A percentile compares a stretch with the other conserved stretches of the same genome.
These are phyloP conservation scores for Mycocentrospora acerina DNA, from an alignment of 2,329 filamentous ascomycete species.

Conservation along the genomic window DNA sequence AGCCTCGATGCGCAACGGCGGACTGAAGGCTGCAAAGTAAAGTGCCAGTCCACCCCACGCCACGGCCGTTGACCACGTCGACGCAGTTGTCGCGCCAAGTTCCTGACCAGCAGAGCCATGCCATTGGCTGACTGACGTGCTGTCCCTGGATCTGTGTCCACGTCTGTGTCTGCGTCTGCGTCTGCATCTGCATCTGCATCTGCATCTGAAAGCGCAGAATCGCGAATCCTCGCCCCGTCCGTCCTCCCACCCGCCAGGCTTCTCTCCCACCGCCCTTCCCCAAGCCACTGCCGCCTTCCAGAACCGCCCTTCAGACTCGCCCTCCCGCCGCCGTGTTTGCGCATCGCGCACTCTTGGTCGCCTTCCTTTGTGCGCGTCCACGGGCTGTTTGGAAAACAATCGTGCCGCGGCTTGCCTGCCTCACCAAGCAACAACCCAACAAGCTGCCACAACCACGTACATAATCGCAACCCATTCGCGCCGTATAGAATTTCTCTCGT, in stretches of 20 bases:
- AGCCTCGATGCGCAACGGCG: no score
- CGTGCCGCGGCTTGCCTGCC: slow-evolving; percentile 11
- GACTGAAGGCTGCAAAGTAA: no score
- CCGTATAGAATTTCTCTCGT: not conserved
- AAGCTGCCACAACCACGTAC: slow-evolving; percentile 12
- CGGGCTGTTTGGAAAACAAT: slow-evolving; percentile 18
- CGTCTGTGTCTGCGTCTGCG: no score
- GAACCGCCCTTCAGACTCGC: slow-evolving; percentile 3
- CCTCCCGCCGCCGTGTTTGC: slow-evolving; percentile 3
- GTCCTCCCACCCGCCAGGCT: not conserved
- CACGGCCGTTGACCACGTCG: no score
- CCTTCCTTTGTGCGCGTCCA: slow-evolving; percentile 14
- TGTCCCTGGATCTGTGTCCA: no score
- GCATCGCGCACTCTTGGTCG: slow-evolving; percentile 1
- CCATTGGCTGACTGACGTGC: no score
- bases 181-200: no score
- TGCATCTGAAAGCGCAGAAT: not conserved
- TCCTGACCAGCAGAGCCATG: no score
- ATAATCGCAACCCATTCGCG: slow-evolving; percentile 10
- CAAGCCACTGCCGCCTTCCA: slow-evolving; percentile 5
- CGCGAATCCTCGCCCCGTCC: not conserved
- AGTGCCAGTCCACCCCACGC: no score
- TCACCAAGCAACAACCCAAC: slow-evolving; percentile 14
- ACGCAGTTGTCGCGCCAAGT: no score
- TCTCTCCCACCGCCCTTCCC: slow-evolving; percentile 5